Evolutionary conservation across 805 yeast genomes (phyloP), one percentile per base, ranked within the genome.

Genomic region (Hanseniaspora mollemarum): DNA sequence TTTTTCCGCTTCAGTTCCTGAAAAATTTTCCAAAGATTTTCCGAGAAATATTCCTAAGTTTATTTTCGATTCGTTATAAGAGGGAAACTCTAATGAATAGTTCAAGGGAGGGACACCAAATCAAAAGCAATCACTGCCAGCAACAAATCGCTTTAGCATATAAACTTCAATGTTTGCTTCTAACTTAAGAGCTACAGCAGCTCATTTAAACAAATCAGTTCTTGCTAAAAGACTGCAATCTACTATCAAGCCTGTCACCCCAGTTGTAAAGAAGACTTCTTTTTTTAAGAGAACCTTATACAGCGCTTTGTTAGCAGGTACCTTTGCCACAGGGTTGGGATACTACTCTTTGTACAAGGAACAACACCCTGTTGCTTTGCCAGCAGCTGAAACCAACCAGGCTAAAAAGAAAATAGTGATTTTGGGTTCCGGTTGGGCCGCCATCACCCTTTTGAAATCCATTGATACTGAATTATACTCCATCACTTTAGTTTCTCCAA

Each of bases 381-480:
- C 67, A 44, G 79, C 70, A 16, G 71, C 76, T 55, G 69, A 72
- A 43, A 71, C 71, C 56, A 73, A 73, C 39, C 60, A 67, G 36
- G 68, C 67, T 44, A 66, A 68, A 55, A 70, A 70, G 60, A 70
- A 71, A 19, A 49, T 71, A 53, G 92, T 90, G 49, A 80, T 75
- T 67, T 77, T 77, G 62, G 94, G 94, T 55, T 80, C 95, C 21
- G 97, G 96, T 50, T 88, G 97, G 97, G 96, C 95, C 54, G 77
- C 94, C 12, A 81, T 88, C 49, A 80, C 95, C 6, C 70, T 87
- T 54, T 74, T 88, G 68, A 86, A 85, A 70, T 77, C 80, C 62
- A 71, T 88, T 65, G 96, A 88, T 65, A 82, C 96, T 38, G 72
- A 88, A 43, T 72, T 81, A 65, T 88, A 87, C 70, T 86, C 90